Evolutionary conservation across 2,329 filamentous ascomycete species (phyloP), one percentile per base, ranked within the genome.

Genomic region (Botrytis pseudocinerea): DNA sequence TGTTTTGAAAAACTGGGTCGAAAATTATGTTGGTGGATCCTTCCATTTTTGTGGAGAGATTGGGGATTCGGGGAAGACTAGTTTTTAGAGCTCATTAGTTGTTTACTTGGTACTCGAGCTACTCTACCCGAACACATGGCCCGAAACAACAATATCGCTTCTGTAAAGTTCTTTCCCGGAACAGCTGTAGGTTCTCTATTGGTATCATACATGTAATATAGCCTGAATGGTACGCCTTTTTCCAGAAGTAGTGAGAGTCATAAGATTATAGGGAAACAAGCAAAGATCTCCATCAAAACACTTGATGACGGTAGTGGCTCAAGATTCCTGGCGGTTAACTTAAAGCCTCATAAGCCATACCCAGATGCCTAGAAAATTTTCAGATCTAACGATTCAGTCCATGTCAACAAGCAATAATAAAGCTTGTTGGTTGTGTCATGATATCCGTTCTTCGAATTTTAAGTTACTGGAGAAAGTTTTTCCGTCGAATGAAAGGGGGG

Each of bases 51-150:
- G 10, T 68, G 48, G 65, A 69, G 65, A 42, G 22, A 42, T 32
- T 68, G 65, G 48, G 65, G 65, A 68, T n/a, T 68, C 38, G 65
- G 65, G 65, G 65, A 68, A 68, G 35, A 18, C 48, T 68, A 69
- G 6, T 42, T 42, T 57, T 32, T 16, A 16, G 42, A 57, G 16
- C 51, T 40, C 54, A 32, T 38, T 32, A 25, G 35, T 28, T 18
- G 10, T 32, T 57, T 69, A 22, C 35, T 57, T 57, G 40, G 61
- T 57, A 59, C n/a, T 68, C 25, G 18, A 68, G 48, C 48, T 57
- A 69, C 48, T 51, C 32, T 68, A 51, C 32, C 46, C 48, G 64
- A 42, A 68, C 46, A 68, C 25, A 40, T 54, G 46, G 46, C 25
- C 46, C 32, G 46, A 54, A 68, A 28, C 8, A 54, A 35, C 35